A percentile compares a stretch with the other conserved stretches of the same genome.
These are phyloP conservation scores for Trichoderma orchidacearum DNA, from an alignment of 495 filamentous ascomycete genomes.

Conservation along the genomic window DNA sequence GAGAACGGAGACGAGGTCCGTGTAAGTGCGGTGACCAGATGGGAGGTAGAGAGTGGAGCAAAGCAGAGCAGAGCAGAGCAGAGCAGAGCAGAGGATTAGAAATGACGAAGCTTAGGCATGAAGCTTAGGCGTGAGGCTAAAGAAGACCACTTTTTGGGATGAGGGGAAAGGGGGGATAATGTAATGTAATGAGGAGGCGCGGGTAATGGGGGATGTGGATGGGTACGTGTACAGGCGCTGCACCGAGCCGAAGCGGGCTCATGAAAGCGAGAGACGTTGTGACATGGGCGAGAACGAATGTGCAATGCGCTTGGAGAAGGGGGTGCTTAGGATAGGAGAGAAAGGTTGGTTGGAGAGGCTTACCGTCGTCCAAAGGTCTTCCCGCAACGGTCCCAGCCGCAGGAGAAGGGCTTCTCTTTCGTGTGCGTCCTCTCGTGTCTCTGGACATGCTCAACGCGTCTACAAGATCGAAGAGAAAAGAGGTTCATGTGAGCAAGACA, in stretches of 20 bases:
- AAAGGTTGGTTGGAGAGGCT: slow-evolving; percentile 6
- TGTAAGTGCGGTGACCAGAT: slow-evolving; percentile 1
- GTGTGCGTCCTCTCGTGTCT: slow-evolving; percentile 49
- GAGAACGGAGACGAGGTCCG: too few relatives aligned
- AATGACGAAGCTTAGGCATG: not conserved
- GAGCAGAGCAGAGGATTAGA: not conserved
- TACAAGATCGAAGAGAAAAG: slow-evolving; percentile 14
- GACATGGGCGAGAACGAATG: not conserved
- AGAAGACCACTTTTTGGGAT: not conserved
- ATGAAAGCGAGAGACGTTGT: too few relatives aligned
- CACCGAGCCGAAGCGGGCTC: not conserved
- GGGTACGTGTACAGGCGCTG: not conserved
- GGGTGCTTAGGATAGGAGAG: not conserved
- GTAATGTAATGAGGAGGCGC: not conserved
- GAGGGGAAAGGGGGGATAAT: not conserved
- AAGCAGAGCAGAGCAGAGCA: not conserved
- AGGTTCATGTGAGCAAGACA: slow-evolving; percentile 4
- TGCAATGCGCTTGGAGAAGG: not conserved
- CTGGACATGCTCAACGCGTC: slow-evolving; percentile 46
- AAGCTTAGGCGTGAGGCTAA: not conserved
- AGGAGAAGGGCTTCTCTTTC: slow-evolving; percentile 45
- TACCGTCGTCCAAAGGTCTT: slow-evolving; percentile 45
- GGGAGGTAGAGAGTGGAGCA: not conserved
- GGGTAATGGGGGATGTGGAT: too few relatives aligned
- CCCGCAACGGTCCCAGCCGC: slow-evolving; percentile 36